These are phyloP conservation scores for Actinomucor elegans DNA, from an alignment of 371 early-diverging fungal genomes.

Conservation along the genomic window DNA sequence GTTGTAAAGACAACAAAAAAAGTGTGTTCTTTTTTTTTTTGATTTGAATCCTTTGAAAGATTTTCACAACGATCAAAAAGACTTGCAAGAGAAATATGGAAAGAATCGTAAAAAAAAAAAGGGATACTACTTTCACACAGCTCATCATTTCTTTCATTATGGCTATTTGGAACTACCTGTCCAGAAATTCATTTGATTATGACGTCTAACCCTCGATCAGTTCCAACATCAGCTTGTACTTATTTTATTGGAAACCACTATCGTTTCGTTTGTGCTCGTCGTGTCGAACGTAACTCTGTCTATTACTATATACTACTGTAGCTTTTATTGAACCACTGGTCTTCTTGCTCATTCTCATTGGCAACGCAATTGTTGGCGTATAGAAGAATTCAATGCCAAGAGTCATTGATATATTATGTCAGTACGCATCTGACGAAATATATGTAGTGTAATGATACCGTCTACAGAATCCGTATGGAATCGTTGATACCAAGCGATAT, in stretches of 20 bases:
- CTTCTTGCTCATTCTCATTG: slow-evolving; percentile 94
- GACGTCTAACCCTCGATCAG: slow-evolving; percentile 85
- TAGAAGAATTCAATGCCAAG: slow-evolving; percentile 94
- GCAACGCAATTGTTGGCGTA: slow-evolving; percentile 96
- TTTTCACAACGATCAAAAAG: slow-evolving; percentile 51
- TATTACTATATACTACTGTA: slow-evolving; percentile 44
- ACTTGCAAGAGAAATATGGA: slow-evolving; percentile 60
- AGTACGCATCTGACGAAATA: slow-evolving; percentile 95
- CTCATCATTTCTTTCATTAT: too few species aligned
- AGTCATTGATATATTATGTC: slow-evolving; percentile 95
- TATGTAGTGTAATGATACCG: slow-evolving; percentile 70
- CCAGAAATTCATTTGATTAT: slow-evolving; percentile 87
- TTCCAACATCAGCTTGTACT: slow-evolving; percentile 88
- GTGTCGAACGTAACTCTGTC: neutral
- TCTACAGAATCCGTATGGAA: slow-evolving; percentile 67
- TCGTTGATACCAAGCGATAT: slow-evolving; percentile 96
- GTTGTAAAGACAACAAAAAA: slow-evolving; percentile 64
- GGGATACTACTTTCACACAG: too few species aligned
- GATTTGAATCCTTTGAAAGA: slow-evolving; percentile 59
- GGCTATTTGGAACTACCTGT: slow-evolving; percentile 52
- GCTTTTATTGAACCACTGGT: slow-evolving; percentile 98
- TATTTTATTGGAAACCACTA: neutral
- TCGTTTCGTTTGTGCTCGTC: neutral
- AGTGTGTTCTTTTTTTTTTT: slow-evolving; percentile 66
- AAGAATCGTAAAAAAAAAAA: slow-evolving; percentile 80